Evolutionary conservation across 768 basidiomycete species (phyloP), one percentile per base, ranked within the genome.

Genomic region (Rhizopogon sp.): DNA sequence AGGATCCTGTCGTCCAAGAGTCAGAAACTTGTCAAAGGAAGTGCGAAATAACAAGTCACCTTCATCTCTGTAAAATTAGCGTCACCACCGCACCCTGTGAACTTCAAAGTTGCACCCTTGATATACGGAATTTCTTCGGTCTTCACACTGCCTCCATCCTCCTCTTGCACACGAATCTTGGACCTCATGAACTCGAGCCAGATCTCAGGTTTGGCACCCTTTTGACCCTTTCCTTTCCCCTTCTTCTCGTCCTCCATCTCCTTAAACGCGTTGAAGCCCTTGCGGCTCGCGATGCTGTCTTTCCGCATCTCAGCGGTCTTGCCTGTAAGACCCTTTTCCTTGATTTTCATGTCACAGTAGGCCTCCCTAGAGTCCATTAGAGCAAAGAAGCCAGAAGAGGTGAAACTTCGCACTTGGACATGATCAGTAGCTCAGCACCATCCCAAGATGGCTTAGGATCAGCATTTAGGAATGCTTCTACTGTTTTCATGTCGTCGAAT

Each of bases 341-440:
- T 87, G 70, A 94, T 89, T 74, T 97, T 98, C 93, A 94, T 94
- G 60, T 92, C 84, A 62, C 93, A 93, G 69, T 97, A 97, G 7
- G 77, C 89, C 59, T 85, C 85, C 65, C 90, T 93, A 17, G 16
- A 46, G 9, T n/a, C 4, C 14, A 51, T 16, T 3, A 28, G 33
- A n/a, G 10, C 4, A 31, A 31, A 22, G 8, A 52, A 40, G 25
- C 7, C 5, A 25, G 35, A 17, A 28, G 49, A 9, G 5, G 39
- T 41, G 1, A 40, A 35, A 47, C 16, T 5, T 70, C 83, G 54
- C 62, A 92, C 88, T 98, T 98, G 60, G 88, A 79, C 94, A 96
- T 96, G 69, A 80, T 83, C 45, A 89, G 66, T 35, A 98, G 76
- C 59, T 91, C 87, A 14, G 79, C 72, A 29, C 81, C 92, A 10